phyloP scores from a whole-genome alignment of 805 yeast genomes.

The Wickerhamomyces ciferrii region DNA sequence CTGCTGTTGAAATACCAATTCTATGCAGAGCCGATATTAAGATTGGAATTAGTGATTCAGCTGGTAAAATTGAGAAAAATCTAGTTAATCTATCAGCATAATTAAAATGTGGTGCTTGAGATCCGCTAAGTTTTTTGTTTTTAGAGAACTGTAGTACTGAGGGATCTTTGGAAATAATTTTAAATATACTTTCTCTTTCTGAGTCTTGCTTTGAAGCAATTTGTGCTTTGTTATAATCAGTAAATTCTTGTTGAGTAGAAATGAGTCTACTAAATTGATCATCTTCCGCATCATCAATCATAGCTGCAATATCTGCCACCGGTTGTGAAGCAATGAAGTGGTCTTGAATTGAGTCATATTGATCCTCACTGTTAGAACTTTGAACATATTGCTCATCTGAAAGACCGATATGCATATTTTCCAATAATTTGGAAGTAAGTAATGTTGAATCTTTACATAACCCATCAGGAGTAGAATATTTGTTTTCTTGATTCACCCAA shows the following conservation, averaged over 20 bases:
- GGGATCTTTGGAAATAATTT: constrained; percentile 43
- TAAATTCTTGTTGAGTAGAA: constrained; percentile 36
- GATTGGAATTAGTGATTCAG: constrained; percentile 37
- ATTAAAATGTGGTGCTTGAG: constrained; percentile 10
- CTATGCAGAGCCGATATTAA: constrained; percentile 36
- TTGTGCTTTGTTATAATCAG: constrained; percentile 30
- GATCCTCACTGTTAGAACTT: constrained; percentile 17
- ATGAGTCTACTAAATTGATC: constrained; percentile 17
- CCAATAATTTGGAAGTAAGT: constrained; percentile 45
- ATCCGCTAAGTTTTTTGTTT: constrained; percentile 4
- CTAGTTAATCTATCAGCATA: constrained; percentile 44
- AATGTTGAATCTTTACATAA: constrained; percentile 47
- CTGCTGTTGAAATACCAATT: constrained; percentile 31
- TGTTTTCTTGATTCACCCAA: constrained; percentile 46
- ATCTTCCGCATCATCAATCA: constrained; percentile 32
- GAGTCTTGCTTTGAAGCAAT: constrained; percentile 18
- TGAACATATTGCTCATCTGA: constrained; percentile 39
- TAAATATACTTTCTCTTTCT: constrained; percentile 27
- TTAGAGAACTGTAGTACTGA: constrained; percentile 41
- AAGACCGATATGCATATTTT: constrained; percentile 46
- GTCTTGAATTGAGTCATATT: constrained; percentile 16
- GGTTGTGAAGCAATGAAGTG: constrained; percentile 43
- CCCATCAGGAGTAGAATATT: constrained; percentile 40
- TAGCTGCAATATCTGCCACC: constrained; percentile 32
- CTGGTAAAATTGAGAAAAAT: constrained; percentile 41